phyloP scores from a whole-genome alignment of 495 filamentous ascomycete genomes.

The Tuber brumale region DNA sequence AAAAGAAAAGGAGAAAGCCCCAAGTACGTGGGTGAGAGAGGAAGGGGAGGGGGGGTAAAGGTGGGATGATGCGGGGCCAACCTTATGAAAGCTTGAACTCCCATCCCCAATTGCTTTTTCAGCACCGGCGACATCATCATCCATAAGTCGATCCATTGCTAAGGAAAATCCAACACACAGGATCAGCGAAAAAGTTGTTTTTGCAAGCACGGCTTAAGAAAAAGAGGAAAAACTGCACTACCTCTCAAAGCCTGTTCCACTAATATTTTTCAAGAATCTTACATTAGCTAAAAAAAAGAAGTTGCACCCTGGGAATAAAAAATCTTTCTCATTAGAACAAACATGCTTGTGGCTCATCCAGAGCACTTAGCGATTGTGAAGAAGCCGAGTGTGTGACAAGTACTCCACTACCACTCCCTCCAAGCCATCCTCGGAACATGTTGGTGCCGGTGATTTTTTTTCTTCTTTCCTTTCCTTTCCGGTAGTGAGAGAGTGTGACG shows the following conservation, averaged over 20 bases:
- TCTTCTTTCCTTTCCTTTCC: background rate
- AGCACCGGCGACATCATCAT: slow-evolving; percentile 85
- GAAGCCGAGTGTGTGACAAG: slow-evolving; percentile 41
- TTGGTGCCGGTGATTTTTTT: background rate
- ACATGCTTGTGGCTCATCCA: slow-evolving; percentile 57
- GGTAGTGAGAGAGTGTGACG: background rate
- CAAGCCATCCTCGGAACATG: slow-evolving; percentile 38
- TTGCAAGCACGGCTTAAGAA: slow-evolving; percentile 1
- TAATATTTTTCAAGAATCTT: slow-evolving; percentile 31
- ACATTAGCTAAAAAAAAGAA: slow-evolving; percentile 24
- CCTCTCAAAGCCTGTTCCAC: slow-evolving; percentile 61
- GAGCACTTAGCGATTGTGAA: slow-evolving; percentile 54
- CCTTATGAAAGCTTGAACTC: slow-evolving; percentile 82
- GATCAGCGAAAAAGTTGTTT: slow-evolving; percentile 23
- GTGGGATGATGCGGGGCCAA: slow-evolving; percentile 41
- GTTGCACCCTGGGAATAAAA: slow-evolving; percentile 12
- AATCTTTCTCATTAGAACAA: slow-evolving; percentile 37
- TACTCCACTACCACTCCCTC: slow-evolving; percentile 17
- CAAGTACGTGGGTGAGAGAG: slow-evolving; percentile 3
- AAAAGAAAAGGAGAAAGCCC: background rate
- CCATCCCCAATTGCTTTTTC: slow-evolving; percentile 65
- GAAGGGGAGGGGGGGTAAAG: background rate
- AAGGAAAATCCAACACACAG: slow-evolving; percentile 6
- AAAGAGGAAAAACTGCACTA: slow-evolving; percentile 37
- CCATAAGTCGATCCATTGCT: slow-evolving; percentile 64